Evolutionary conservation across 2,329 filamentous ascomycete genomes (phyloP).

Genomic region (Diaporthe sp.): DNA sequence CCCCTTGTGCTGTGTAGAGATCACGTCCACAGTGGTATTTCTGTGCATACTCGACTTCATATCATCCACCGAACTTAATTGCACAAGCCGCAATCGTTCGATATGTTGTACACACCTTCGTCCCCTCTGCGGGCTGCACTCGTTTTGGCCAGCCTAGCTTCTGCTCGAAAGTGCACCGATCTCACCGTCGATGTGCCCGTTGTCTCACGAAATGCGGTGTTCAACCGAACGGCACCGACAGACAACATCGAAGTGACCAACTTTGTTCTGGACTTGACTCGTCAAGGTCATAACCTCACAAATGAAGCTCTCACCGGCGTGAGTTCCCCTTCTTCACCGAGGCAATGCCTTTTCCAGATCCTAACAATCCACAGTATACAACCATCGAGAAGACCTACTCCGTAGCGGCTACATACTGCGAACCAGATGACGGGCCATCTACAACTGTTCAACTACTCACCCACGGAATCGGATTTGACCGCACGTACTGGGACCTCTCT

Average conservation of each 20-base stretch:
- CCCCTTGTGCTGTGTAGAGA: background rate
- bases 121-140: constrained; percentile 32
- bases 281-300: constrained; percentile 65
- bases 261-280: constrained; percentile 65
- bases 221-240: constrained; percentile 62
- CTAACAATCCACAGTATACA: constrained; percentile 54
- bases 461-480: constrained; percentile 69
- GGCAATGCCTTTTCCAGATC: background rate
- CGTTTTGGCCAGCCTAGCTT: constrained; percentile 46
- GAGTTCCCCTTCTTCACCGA: constrained; percentile 41
- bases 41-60: background rate
- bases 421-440: constrained; percentile 62
- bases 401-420: constrained; percentile 73
- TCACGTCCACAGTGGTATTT: background rate
- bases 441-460: constrained; percentile 62
- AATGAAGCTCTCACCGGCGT: constrained; percentile 60
- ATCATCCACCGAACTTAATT: background rate
- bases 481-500: constrained; percentile 52
- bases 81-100: background rate
- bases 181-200: constrained; percentile 70
- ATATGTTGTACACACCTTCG: background rate
- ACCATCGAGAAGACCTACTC: constrained; percentile 68
- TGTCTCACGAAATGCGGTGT: constrained; percentile 66
- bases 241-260: constrained; percentile 71
- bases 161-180: constrained; percentile 59